Conservation (phyloP, 1,284 basidiomycete genomes). For the Phylloporus gajari region DNA sequence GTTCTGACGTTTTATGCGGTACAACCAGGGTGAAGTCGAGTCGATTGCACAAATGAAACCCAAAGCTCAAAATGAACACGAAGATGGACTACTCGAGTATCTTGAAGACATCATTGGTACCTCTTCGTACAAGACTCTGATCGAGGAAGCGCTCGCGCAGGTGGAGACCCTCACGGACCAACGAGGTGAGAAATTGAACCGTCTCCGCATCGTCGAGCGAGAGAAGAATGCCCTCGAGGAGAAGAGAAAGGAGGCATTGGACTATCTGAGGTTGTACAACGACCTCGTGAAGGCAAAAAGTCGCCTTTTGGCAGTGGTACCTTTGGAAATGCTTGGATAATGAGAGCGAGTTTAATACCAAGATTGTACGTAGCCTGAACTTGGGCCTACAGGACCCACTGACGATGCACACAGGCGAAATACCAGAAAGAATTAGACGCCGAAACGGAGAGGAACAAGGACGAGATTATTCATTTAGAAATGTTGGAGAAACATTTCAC, state of each 20-base stretch:
- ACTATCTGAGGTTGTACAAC: slow-evolving; percentile 87
- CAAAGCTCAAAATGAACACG: slow-evolving; percentile 92
- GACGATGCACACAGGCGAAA: slow-evolving; percentile 55
- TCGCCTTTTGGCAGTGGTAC: slow-evolving; percentile 82
- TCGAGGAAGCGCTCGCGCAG: slow-evolving; percentile 84
- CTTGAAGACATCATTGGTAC: slow-evolving; percentile 99
- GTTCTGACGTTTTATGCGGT: slow-evolving; percentile 3
- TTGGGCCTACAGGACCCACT: slow-evolving; percentile 11
- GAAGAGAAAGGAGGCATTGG: slow-evolving; percentile 88
- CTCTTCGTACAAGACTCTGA: slow-evolving; percentile 88
- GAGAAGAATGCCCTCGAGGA: slow-evolving; percentile 92
- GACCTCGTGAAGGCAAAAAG: slow-evolving; percentile 80
- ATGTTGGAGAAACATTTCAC: slow-evolving; percentile 75
- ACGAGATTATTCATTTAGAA: slow-evolving; percentile 78
- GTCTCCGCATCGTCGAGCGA: slow-evolving; percentile 90
- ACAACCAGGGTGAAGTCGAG: slow-evolving; percentile 90
- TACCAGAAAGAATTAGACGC: slow-evolving; percentile 67
- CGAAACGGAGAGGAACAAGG: slow-evolving; percentile 79
- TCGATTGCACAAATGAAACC: slow-evolving; percentile 99
- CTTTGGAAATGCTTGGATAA: slow-evolving; percentile 77
- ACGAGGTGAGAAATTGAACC: slow-evolving; percentile 85
- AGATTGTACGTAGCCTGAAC: slow-evolving; percentile 63
- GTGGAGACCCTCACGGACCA: slow-evolving; percentile 91
- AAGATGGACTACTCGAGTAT: slow-evolving; percentile 97
- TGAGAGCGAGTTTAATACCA: slow-evolving; percentile 66